phyloP scores from a whole-genome alignment of 768 basidiomycete species.

The Amyloporia xantha region DNA sequence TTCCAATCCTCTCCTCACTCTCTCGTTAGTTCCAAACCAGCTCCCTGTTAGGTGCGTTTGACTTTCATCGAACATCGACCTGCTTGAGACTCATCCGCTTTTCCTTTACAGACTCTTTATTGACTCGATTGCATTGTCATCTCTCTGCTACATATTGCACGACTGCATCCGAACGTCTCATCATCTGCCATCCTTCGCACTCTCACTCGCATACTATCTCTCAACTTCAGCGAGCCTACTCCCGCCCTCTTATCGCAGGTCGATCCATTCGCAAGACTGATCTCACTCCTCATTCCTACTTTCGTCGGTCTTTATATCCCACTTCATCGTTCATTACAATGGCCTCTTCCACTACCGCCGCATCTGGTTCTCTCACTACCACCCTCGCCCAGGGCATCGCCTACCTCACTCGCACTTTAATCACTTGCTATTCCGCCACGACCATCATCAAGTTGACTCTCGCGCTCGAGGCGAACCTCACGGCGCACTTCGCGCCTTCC shows the following conservation, averaged over 20 bases:
- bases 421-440: conserved; percentile 47
- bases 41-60: conserved; percentile 23
- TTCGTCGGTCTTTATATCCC: conserved; percentile 7
- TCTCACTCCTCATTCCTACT: conserved; percentile 17
- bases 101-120: conserved; percentile 15
- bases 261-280: conserved; percentile 38
- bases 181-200: conserved; percentile 9
- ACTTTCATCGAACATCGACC: background rate
- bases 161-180: conserved; percentile 15
- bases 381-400: conserved; percentile 70
- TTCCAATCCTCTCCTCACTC: conserved; percentile 17
- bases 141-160: conserved; percentile 24
- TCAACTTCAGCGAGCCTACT: conserved; percentile 30
- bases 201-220: conserved; percentile 20
- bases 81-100: background rate
- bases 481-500: conserved; percentile 56
- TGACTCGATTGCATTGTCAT: conserved; percentile 11
- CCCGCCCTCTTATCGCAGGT: conserved; percentile 50
- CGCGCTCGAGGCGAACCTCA: conserved; percentile 68
- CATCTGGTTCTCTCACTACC: conserved; percentile 41
- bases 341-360: conserved; percentile 31
- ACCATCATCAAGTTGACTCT: conserved; percentile 65
- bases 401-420: conserved; percentile 65
- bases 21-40: conserved; percentile 22
- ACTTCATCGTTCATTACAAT: conserved; percentile 15